A percentile compares a stretch with the other conserved stretches of the same genome.
Evolutionary conservation across 805 yeast genomes (phyloP).

Genomic region (Kluyveromyces starmeri): DNA sequence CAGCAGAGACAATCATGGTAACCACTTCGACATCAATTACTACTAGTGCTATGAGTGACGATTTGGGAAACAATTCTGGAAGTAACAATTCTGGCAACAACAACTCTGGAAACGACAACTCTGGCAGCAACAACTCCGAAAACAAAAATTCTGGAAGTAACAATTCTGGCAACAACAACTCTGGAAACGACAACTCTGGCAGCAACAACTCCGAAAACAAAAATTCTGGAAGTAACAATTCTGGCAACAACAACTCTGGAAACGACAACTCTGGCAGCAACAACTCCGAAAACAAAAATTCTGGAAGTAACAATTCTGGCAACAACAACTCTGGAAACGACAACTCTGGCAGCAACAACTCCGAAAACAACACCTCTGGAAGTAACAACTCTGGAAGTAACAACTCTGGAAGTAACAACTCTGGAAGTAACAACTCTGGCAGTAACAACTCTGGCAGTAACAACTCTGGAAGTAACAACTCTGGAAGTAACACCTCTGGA

Average conservation of each 20-base stretch:
- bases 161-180: neutral
- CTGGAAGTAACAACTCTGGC: neutral
- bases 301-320: no score
- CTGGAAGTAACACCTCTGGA: neutral
- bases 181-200: neutral
- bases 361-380: constrained; percentile 4
- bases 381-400: neutral
- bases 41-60: no score
- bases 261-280: neutral
- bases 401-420: no score
- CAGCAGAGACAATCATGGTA: neutral
- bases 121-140: neutral
- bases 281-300: neutral
- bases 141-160: neutral
- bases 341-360: constrained; percentile 6
- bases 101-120: neutral
- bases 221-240: neutral
- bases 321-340: no score
- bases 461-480: neutral
- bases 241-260: neutral
- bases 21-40: neutral
- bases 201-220: neutral
- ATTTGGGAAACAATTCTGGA: neutral
- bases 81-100: neutral
- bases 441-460: neutral